Evolutionary conservation across 768 basidiomycete species (phyloP).

Genomic region (Rhizopogon salebrosus): DNA sequence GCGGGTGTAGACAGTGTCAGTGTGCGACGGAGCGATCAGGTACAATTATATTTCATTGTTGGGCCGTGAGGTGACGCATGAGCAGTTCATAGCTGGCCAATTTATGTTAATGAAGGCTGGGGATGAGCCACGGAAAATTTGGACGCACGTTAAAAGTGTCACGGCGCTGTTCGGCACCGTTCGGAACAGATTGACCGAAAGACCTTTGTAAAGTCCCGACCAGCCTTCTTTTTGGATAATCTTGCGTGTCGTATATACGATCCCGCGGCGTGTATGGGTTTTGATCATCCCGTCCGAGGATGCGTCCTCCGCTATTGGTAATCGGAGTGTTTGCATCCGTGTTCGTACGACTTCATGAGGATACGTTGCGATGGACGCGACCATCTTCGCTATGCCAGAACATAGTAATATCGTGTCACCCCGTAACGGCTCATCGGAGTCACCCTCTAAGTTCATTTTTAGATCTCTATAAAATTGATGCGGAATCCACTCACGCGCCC

Average conservation of each 20-base stretch:
- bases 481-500: conserved; percentile 62
- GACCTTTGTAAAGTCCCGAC: conserved; percentile 85
- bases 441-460: conserved; percentile 17
- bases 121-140: neutral
- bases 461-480: conserved; percentile 5
- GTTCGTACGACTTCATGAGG: conserved; percentile 99
- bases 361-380: conserved; percentile 91
- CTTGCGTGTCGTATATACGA: conserved; percentile 65
- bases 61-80: conserved; percentile 27
- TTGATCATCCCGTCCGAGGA: conserved; percentile 61
- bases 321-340: conserved; percentile 83
- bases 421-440: conserved; percentile 24
- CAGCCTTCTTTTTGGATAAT: conserved; percentile 83
- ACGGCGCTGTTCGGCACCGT: conserved; percentile 97
- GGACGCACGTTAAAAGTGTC: conserved; percentile 62
- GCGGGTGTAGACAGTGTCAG: neutral
- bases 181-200: conserved; percentile 89
- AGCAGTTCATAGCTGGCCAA: conserved; percentile 24
- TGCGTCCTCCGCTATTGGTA: conserved; percentile 54
- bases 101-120: conserved; percentile 4
- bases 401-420: conserved; percentile 71
- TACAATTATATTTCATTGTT: neutral
- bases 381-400: conserved; percentile 94
- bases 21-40: neutral
- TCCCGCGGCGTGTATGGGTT: conserved; percentile 51